Evolutionary conservation across 208 protist genomes (phyloP).

Genomic region (Leptomonas pyrrhocoris): DNA sequence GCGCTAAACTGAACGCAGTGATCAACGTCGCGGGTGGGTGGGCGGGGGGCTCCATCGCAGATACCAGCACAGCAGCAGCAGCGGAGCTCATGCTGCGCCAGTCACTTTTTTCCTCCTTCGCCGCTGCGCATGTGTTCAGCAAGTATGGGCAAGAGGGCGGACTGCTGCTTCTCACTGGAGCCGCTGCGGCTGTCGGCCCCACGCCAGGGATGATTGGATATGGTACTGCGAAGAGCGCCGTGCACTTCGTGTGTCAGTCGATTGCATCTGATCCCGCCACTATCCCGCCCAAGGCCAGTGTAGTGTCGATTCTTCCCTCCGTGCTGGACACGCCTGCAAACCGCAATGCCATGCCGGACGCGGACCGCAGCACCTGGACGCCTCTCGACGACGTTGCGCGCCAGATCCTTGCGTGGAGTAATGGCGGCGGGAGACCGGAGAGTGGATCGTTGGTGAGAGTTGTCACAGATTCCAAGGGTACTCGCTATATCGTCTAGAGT

Average conservation of each 20-base stretch:
- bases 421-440: constrained; percentile 26
- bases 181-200: constrained; percentile 25
- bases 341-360: constrained; percentile 63
- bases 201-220: constrained; percentile 86
- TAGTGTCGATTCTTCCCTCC: constrained; percentile 71
- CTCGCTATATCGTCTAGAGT: constrained; percentile 13
- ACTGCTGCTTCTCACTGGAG: constrained; percentile 77
- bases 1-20: constrained; percentile 56
- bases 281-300: constrained; percentile 43
- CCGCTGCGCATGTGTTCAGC: constrained; percentile 61
- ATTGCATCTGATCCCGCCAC: constrained; percentile 45
- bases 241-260: constrained; percentile 78
- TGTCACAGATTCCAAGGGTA: constrained; percentile 23
- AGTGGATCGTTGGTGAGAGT: constrained; percentile 49
- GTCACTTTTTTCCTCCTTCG: constrained; percentile 75
- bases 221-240: constrained; percentile 81
- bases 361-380: constrained; percentile 63
- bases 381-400: constrained; percentile 36
- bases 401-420: constrained; percentile 54
- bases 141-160: constrained; percentile 31
- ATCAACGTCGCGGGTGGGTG: constrained; percentile 85
- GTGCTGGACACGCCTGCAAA: constrained; percentile 78
- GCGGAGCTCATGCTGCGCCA: constrained; percentile 77
- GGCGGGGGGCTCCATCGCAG: constrained; percentile 52
- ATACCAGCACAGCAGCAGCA: constrained; percentile 29